Evolutionary conservation across 2,329 filamentous ascomycete species (phyloP).

Genomic region (Ascochyta fabae): DNA sequence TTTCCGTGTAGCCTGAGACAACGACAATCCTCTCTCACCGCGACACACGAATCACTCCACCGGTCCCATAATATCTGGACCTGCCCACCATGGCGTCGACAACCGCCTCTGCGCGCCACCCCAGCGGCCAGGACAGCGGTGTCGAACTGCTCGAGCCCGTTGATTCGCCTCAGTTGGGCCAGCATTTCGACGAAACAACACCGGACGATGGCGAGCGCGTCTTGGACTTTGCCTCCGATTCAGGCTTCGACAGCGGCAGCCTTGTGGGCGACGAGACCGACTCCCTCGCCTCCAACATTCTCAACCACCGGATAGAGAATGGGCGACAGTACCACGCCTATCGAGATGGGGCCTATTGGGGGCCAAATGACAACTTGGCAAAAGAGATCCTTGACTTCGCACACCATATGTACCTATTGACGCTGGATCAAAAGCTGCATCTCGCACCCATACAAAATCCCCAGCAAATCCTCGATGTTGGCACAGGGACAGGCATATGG

Average conservation of each 20-base stretch:
- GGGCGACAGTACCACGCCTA: conserved; percentile 48
- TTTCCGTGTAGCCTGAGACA: neutral
- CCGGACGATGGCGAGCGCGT: conserved; percentile 10
- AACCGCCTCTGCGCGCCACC: neutral
- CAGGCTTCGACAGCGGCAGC: conserved; percentile 46
- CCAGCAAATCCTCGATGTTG: conserved; percentile 41
- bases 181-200: neutral
- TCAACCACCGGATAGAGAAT: conserved; percentile 48
- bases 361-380: conserved; percentile 53
- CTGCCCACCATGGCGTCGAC: conserved; percentile 1
- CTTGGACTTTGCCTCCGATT: conserved; percentile 37
- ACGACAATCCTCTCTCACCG: neutral
- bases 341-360: conserved; percentile 48
- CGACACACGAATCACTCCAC: neutral
- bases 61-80: neutral
- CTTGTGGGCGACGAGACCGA: conserved; percentile 46
- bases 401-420: conserved; percentile 48
- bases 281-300: conserved; percentile 45
- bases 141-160: conserved; percentile 7
- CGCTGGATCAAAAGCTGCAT: conserved; percentile 42
- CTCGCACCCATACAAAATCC: conserved; percentile 44
- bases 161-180: conserved; percentile 7
- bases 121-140: conserved; percentile 12
- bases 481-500: conserved; percentile 49
- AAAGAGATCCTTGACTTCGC: conserved; percentile 55